Evolutionary conservation across 2,329 filamentous ascomycete genomes (phyloP), one percentile per base, ranked within the genome.

Genomic region (Lojkania enalia): DNA sequence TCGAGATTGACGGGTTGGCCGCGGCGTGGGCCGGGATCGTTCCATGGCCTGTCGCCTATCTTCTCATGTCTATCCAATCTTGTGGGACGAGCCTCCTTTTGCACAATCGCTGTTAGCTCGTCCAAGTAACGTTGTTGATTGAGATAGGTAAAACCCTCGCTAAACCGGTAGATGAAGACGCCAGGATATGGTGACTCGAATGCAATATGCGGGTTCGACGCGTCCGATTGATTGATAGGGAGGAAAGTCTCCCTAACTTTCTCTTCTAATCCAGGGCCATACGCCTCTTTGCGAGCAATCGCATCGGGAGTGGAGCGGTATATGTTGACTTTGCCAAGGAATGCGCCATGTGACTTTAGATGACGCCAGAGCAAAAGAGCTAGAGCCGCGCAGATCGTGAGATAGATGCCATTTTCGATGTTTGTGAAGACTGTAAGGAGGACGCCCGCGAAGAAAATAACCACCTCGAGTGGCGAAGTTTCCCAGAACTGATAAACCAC

Each of bases 401-500:
- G 82, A 72, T 99, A 99, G 52, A 99, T 89, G 15, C 92, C 94
- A 61, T 90, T 85, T 66, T 99, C 94, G 50, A 99, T 97, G 21
- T 80, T 84, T 3, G 83, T 79, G 73, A 99, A 96, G 33, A 99
- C 72, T 0, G 90, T 95, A 38, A 96, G 87, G 21, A 96, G 72
- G 1, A 99, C 91, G 70, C 94, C 94, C 11, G 88, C 81, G 59
- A 97, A 92, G 78, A 96, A 99, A 65, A 97, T 90, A 37, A 94
- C 59, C 0, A 95, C 88, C 66, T 99, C 94, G 2, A 96, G 66
- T 0, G 94, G 94, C 0, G 90, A 94, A 4, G 96, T 88, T 31
- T 85, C 82, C 92, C 92, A 99, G 74, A 97, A 99, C 61, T 94
- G 87, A 70, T 96, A 96, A 11, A 97, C 80, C 0, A 87, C 91